These are phyloP conservation scores for Boletus mariae DNA, from an alignment of 1,284 basidiomycete genomes.

Conservation along the genomic window DNA sequence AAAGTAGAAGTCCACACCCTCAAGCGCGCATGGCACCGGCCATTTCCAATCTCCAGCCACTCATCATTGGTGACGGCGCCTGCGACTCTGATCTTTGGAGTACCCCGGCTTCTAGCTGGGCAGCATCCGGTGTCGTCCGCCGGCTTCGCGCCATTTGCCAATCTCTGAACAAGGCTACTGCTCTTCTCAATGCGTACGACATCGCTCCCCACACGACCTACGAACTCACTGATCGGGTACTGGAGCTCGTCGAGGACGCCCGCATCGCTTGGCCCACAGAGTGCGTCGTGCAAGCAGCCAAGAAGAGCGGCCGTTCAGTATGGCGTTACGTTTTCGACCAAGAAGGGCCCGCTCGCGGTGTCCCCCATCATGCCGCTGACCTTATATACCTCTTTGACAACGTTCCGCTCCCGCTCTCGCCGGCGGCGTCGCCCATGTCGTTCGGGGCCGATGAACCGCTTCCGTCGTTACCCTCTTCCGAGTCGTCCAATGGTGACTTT, in stretches of 20 bases:
- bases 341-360: conserved; percentile 58
- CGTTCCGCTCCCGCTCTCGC: conserved; percentile 46
- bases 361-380: conserved; percentile 66
- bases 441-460: conserved; percentile 36
- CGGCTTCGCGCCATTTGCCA: conserved; percentile 70
- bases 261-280: conserved; percentile 74
- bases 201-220: conserved; percentile 56
- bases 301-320: conserved; percentile 50
- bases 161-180: conserved; percentile 56
- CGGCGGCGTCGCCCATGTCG: conserved; percentile 34
- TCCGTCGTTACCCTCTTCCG: conserved; percentile 31
- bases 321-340: conserved; percentile 80
- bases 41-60: conserved; percentile 48
- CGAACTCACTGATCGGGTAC: conserved; percentile 60
- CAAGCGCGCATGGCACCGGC: conserved; percentile 27
- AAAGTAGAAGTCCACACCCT: conserved; percentile 30
- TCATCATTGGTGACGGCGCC: conserved; percentile 72
- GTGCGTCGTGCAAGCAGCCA: conserved; percentile 48
- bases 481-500: conserved; percentile 30
- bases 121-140: conserved; percentile 52
- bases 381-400: conserved; percentile 75
- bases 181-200: conserved; percentile 65
- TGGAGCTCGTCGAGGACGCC: conserved; percentile 69
- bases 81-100: conserved; percentile 64
- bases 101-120: conserved; percentile 57